These are phyloP conservation scores for Curvularia lunata DNA, from an alignment of 2,329 filamentous ascomycete genomes.

Conservation along the genomic window DNA sequence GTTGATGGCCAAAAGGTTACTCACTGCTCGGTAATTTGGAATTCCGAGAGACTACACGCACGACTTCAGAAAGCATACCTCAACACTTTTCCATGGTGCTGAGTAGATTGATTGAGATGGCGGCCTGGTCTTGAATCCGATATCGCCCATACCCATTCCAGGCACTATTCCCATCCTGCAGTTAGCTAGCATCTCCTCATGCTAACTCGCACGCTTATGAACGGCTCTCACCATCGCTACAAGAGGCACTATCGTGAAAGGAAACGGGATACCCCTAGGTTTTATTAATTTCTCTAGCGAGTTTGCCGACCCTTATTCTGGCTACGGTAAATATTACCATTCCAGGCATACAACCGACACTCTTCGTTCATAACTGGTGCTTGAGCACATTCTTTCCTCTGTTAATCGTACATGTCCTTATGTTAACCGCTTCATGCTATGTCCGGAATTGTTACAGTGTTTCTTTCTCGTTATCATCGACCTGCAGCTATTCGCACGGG, in stretches of 20 bases:
- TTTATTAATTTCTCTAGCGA: slow-evolving; percentile 1
- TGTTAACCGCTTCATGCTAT: not conserved
- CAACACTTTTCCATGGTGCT: not conserved
- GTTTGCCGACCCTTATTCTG: not conserved
- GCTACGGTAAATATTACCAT: not conserved
- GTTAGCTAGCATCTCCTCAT: not conserved
- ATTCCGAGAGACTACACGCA: not conserved
- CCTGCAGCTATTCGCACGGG: slow-evolving; percentile 10
- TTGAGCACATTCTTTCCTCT: not conserved
- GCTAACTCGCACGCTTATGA: not conserved
- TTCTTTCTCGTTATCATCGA: not conserved
- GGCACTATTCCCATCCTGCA: not conserved
- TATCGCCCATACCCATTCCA: not conserved
- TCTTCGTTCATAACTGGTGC: not conserved
- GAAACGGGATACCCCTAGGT: not conserved
- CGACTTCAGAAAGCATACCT: not conserved
- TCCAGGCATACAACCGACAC: not conserved
- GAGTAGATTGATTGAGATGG: not conserved
- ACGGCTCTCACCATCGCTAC: not conserved
- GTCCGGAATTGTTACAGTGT: too few species aligned
- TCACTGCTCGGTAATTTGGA: not conserved
- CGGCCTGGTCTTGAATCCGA: not conserved
- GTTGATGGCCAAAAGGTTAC: not conserved
- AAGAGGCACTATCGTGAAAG: not conserved
- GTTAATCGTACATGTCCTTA: slow-evolving; percentile 6